Percentiles rank a stretch among this genome's conserved stretches.
phyloP scores from a whole-genome alignment of 2,329 filamentous ascomycete genomes.

The Tolypocladium ovalisporum region DNA sequence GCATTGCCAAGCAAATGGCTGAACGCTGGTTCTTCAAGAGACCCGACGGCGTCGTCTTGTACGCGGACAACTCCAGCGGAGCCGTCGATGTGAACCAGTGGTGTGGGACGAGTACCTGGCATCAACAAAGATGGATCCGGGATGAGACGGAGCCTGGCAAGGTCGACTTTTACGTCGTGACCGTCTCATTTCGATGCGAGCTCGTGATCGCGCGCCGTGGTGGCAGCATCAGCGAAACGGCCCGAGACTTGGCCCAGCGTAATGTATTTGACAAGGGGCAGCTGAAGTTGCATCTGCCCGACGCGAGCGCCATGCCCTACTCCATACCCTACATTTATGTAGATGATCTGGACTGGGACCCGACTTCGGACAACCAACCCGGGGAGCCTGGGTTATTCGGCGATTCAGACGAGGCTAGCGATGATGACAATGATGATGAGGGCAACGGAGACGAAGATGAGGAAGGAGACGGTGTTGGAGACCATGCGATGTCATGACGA shows the following conservation, averaged over 20 bases:
- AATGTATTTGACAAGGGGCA: background rate
- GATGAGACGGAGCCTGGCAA: slow-evolving; percentile 27
- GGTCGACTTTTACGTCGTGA: slow-evolving; percentile 32
- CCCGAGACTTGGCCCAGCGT: background rate
- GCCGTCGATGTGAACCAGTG: slow-evolving; percentile 23
- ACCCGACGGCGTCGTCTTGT: slow-evolving; percentile 18
- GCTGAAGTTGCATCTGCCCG: background rate
- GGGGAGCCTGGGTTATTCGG: background rate
- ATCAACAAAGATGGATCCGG: slow-evolving; percentile 23
- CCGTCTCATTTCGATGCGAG: slow-evolving; percentile 22
- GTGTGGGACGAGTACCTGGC: slow-evolving; percentile 33
- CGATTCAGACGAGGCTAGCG: background rate
- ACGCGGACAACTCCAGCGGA: slow-evolving; percentile 12
- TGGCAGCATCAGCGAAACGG: slow-evolving; percentile 6
- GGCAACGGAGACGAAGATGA: background rate
- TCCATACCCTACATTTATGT: background rate
- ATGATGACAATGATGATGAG: background rate
- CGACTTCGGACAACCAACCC: too few relatives aligned
- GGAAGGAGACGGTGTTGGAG: background rate
- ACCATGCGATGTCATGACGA: background rate
- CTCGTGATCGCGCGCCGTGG: slow-evolving; percentile 9
- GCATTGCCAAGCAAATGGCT: slow-evolving; percentile 26
- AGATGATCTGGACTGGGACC: too few relatives aligned
- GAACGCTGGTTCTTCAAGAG: slow-evolving; percentile 23
- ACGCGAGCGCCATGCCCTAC: background rate